phyloP scores from a whole-genome alignment of 805 yeast species.

The Sugiyamaella boreocaroliniensis region DNA sequence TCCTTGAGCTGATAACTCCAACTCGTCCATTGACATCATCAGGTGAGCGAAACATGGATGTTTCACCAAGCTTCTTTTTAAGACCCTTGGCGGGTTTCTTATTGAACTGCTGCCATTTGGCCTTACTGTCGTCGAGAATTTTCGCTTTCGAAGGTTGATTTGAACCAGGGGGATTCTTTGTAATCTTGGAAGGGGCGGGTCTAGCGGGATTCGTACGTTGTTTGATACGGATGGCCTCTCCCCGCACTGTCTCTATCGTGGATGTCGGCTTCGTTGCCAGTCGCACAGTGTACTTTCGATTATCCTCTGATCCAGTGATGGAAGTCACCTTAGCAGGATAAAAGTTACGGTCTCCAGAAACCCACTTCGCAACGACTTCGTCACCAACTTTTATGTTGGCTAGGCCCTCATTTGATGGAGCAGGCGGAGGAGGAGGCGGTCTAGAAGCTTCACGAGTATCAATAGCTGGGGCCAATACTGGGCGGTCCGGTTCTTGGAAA shows the following conservation, averaged over 20 bases:
- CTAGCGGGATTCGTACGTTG: neutral
- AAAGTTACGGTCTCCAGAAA: constrained; percentile 25
- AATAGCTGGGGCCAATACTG: no score
- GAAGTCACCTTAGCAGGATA: constrained; percentile 23
- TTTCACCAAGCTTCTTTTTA: constrained; percentile 18
- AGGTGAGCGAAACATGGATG: constrained; percentile 21
- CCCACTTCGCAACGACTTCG: constrained; percentile 24
- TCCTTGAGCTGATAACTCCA: constrained; percentile 11
- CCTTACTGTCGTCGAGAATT: constrained; percentile 19
- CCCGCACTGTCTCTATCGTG: constrained; percentile 21
- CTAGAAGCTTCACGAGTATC: no score
- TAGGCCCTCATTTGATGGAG: neutral
- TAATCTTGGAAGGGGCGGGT: neutral
- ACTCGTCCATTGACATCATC: constrained; percentile 17
- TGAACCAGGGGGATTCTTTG: neutral
- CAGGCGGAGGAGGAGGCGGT: no score
- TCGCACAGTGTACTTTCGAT: constrained; percentile 24
- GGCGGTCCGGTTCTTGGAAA: neutral
- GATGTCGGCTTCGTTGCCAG: constrained; percentile 15
- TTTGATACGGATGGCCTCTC: constrained; percentile 3
- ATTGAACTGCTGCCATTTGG: constrained; percentile 27
- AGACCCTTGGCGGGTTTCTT: constrained; percentile 12
- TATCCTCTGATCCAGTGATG: constrained; percentile 23
- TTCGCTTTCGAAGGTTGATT: constrained; percentile 10
- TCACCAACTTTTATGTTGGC: constrained; percentile 17